Evolutionary conservation across 106 monocot genomes (phyloP).

Genomic region (Allium sativum): DNA sequence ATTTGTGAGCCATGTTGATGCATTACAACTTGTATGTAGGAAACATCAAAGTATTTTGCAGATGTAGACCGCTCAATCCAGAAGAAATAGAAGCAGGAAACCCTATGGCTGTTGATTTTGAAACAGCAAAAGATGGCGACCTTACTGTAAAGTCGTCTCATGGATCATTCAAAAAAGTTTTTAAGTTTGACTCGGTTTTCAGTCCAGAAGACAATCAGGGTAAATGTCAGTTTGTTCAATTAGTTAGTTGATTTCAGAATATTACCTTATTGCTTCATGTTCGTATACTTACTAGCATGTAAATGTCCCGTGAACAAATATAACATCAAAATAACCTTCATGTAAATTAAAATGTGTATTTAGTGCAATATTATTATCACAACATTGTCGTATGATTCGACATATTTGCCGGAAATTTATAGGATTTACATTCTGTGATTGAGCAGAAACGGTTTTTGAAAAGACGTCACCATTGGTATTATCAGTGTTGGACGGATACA

Average conservation of each 20-base stretch:
- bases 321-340: no score
- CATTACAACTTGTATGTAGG: slow-evolving; percentile 24
- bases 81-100: slow-evolving; percentile 60
- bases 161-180: slow-evolving; percentile 57
- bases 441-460: slow-evolving; percentile 59
- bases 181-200: slow-evolving; percentile 82
- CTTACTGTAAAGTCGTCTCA: slow-evolving; percentile 53
- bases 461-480: slow-evolving; percentile 68
- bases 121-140: slow-evolving; percentile 77
- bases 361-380: no score
- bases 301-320: no score
- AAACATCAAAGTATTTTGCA: slow-evolving; percentile 86
- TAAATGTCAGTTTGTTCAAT: not conserved
- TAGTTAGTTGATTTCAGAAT: no score
- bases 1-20: no score
- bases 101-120: slow-evolving; percentile 65
- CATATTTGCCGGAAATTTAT: not conserved
- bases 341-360: no score
- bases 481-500: slow-evolving; percentile 90
- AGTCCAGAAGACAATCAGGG: slow-evolving; percentile 82
- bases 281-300: no score
- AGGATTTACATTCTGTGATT: not conserved
- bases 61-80: slow-evolving; percentile 67
- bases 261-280: no score
- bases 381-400: no score